phyloP scores from a whole-genome alignment of 2,329 filamentous ascomycete genomes.

The Pseudocercospora vitis region DNA sequence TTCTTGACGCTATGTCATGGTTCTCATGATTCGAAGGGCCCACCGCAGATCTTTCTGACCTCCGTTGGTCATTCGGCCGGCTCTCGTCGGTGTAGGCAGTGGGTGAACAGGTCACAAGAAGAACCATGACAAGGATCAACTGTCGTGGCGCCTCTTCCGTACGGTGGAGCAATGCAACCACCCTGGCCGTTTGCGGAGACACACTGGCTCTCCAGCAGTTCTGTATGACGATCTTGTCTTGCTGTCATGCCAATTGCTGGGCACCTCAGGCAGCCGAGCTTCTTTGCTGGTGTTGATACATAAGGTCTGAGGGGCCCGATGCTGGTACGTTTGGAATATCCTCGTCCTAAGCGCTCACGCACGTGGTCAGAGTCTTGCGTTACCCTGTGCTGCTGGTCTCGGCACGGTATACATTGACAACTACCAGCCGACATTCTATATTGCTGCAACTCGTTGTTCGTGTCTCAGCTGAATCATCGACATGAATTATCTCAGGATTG shows the following conservation, averaged over 20 bases:
- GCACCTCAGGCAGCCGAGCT: not conserved
- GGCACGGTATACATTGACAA: not conserved
- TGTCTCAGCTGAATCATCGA: not conserved
- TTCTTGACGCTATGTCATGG: not conserved
- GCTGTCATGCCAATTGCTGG: not conserved
- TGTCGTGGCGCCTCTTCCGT: constrained; percentile 3
- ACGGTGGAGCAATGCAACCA: constrained; percentile 6
- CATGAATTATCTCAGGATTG: constrained; percentile 27
- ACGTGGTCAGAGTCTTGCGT: not conserved
- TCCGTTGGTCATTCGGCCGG: not conserved
- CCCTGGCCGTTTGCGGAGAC: not conserved
- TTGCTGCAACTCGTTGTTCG: not conserved
- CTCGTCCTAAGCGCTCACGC: not conserved
- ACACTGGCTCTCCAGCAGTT: constrained; percentile 2
- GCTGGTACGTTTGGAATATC: not conserved
- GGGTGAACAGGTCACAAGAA: constrained; percentile 3
- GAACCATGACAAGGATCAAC: constrained; percentile 3
- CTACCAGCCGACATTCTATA: not conserved
- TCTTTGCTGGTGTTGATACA: constrained; percentile 3
- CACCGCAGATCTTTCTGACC: constrained; percentile 3
- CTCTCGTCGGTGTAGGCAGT: not conserved
- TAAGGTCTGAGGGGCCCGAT: constrained; percentile 5
- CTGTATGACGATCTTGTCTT: constrained; percentile 5
- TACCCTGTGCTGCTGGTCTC: not conserved
- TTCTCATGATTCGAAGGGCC: constrained; percentile 13